Percentiles rank a stretch among this genome's conserved stretches.
phyloP scores from a whole-genome alignment of 2,329 filamentous ascomycete species.

The Cladophialophora yegresii region DNA sequence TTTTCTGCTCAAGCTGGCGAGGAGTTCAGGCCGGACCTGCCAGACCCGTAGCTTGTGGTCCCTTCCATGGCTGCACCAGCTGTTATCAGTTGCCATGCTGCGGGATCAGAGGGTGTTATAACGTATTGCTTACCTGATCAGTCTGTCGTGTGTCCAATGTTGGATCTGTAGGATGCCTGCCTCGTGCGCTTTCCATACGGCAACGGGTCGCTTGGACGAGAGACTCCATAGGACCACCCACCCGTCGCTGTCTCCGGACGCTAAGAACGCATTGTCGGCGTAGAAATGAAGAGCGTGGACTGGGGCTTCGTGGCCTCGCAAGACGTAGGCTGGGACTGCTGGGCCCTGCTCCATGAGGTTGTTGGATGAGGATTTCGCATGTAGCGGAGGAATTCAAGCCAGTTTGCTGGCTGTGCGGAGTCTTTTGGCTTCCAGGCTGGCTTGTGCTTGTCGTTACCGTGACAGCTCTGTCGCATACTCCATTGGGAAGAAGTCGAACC shows the following conservation, averaged over 20 bases:
- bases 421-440: no score
- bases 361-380: neutral
- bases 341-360: conserved; percentile 43
- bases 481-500: no score
- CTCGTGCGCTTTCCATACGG: conserved; percentile 83
- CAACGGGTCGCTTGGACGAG: conserved; percentile 73
- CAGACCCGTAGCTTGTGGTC: conserved; percentile 86
- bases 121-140: conserved; percentile 70
- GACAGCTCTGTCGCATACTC: no score
- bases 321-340: conserved; percentile 65
- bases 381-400: no score
- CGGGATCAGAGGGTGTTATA: neutral
- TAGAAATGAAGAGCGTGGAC: conserved; percentile 77
- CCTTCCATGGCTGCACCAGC: conserved; percentile 71
- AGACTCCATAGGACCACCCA: conserved; percentile 86
- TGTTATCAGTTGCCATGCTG: neutral
- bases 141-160: conserved; percentile 68
- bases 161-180: conserved; percentile 73
- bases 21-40: conserved; percentile 69
- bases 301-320: conserved; percentile 80
- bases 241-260: conserved; percentile 87
- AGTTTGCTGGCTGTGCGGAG: no score
- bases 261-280: conserved; percentile 70
- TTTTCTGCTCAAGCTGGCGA: conserved; percentile 59
- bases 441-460: no score